Conservation (phyloP, 2,329 filamentous ascomycete genomes). For the Cladophialophora bantiana region DNA sequence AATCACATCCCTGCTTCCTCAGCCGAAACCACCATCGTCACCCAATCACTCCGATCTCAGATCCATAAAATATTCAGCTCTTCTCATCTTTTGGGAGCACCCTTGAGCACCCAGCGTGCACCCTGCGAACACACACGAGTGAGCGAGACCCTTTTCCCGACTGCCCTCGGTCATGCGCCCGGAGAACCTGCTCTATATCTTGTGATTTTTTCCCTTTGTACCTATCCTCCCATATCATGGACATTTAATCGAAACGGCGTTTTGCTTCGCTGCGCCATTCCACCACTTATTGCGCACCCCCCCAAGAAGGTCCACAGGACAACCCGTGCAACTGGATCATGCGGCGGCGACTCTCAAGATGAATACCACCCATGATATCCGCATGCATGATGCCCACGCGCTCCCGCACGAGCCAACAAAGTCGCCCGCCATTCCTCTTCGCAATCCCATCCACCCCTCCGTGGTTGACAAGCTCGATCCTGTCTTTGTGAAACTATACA, state of each 20-base stretch:
- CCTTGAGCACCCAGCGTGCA: no score
- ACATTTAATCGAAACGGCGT: not conserved
- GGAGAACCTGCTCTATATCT: not conserved
- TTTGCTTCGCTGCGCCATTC: not conserved
- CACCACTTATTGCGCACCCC: not conserved
- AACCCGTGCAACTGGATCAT: conserved; percentile 12
- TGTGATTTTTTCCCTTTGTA: conserved; percentile 15
- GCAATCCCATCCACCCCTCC: conserved; percentile 37
- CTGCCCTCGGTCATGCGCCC: conserved; percentile 20
- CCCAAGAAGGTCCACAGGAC: not conserved
- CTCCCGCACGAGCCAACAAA: conserved; percentile 13
- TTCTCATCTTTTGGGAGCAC: conserved; percentile 9
- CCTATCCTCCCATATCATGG: not conserved
- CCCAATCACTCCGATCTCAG: conserved; percentile 14
- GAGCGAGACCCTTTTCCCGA: conserved; percentile 1
- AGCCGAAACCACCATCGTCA: conserved; percentile 22
- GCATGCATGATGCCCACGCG: conserved; percentile 28
- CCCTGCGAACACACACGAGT: conserved; percentile 8
- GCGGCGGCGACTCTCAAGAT: conserved; percentile 23
- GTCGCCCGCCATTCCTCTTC: conserved; percentile 21
- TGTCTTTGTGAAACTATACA: conserved; percentile 40
- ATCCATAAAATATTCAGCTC: conserved; percentile 13
- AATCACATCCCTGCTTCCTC: conserved; percentile 24
- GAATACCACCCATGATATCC: conserved; percentile 27
- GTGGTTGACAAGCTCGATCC: conserved; percentile 39